phyloP scores from a whole-genome alignment of 495 filamentous ascomycete genomes.

The Penicillium psychrofluorescens region DNA sequence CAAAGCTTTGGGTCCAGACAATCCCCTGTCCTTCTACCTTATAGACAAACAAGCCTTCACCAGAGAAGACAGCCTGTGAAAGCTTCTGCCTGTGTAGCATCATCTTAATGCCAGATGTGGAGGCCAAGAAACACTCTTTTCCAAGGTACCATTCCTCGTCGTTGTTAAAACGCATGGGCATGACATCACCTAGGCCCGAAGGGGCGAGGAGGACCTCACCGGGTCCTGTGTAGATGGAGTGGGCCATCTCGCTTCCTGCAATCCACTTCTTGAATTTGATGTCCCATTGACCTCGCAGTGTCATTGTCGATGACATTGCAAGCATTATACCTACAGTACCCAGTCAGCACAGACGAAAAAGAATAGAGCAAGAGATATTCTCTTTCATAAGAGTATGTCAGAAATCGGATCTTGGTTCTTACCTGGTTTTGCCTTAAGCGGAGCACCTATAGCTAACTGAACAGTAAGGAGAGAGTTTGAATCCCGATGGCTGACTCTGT shows the following conservation, averaged over 20 bases:
- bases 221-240: constrained; percentile 80
- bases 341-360: no score
- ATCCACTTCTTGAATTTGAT: constrained; percentile 21
- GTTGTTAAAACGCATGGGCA: constrained; percentile 63
- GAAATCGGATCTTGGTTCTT: constrained; percentile 6
- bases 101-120: no score
- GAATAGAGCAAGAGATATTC: no score
- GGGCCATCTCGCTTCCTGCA: constrained; percentile 70
- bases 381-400: no score
- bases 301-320: constrained; percentile 84
- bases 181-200: constrained; percentile 75
- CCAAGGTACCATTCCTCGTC: constrained; percentile 71
- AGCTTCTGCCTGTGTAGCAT: no score
- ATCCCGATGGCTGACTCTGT: constrained; percentile 87
- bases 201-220: constrained; percentile 86
- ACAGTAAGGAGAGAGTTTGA: constrained; percentile 83
- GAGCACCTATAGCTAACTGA: constrained; percentile 84
- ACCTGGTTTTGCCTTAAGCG: constrained; percentile 75
- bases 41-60: constrained; percentile 89
- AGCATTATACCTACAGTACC: constrained; percentile 67
- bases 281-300: constrained; percentile 49
- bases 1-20: constrained; percentile 85
- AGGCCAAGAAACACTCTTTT: constrained; percentile 55
- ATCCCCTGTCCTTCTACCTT: constrained; percentile 74
- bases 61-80: constrained; percentile 60